Evolutionary conservation across 2,329 filamentous ascomycete genomes (phyloP), one percentile per base, ranked within the genome.

Genomic region (Nemania abortiva): DNA sequence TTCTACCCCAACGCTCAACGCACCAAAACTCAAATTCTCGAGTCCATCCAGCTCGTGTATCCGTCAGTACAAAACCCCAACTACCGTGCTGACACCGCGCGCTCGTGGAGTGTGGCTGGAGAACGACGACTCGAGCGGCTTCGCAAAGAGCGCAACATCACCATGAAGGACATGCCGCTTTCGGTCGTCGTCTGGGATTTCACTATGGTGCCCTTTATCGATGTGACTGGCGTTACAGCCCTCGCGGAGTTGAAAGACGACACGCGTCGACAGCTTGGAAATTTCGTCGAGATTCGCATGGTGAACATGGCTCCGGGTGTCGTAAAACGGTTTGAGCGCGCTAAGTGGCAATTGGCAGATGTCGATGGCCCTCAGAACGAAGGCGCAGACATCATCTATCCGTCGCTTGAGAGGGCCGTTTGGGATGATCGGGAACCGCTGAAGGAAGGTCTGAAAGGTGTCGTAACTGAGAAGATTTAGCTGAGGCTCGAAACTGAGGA

Each of bases 1-100:
- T 86, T 90, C 77, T 91, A 90, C 80, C 86, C 84, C 69, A 90
- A 91, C 74, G 87, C 88, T 2, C 86, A 87, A 65, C 80, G 84
- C 49, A 74, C 68, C 63, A 79, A 79, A 63, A 58, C 71, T 1
- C 61, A 59, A 4, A 65, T 76, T 3, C 75, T 78, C 53, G 77
- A 79, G 66, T 74, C 74, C 6, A 73, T 78, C 24, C 76, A 77
- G 66, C 74, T 79, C 13, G 74, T 76, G 55, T 79, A 76, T 66
- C 76, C 77, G 37, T 70, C 73, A 1, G 70, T 76, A 29, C 70
- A 73, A 45, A 74, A 54, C 64, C 71, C 74, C 45, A 64, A 67
- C 39, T 74, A 75, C 68, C 57, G 69, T 27, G 72, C 61, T 0
- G 72, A 73, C 22, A 57, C 63, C 3, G 73, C 74, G 70, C 76